Evolutionary conservation across 495 filamentous ascomycete species (phyloP), one percentile per base, ranked within the genome.

Genomic region (Pseudotulostoma volvatum): DNA sequence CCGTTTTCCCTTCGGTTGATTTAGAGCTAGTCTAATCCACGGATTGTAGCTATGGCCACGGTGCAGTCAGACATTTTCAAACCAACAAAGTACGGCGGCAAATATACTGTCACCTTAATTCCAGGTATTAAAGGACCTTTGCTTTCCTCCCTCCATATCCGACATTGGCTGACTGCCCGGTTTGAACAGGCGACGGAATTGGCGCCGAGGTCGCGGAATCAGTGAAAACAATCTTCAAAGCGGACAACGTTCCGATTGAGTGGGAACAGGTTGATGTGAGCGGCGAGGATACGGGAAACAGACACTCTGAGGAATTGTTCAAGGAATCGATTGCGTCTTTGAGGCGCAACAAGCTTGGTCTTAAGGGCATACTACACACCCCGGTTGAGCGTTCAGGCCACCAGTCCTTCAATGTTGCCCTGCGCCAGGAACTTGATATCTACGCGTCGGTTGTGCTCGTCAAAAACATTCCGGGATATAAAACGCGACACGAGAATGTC

Each of bases 231-330:
- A 81, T 97, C 58, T 97, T 95, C 77, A 97, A 95, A 74, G 86
- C 86, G 54, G 88, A 96, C 69, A 96, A 93, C 57, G 92, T 97
- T 33, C 90, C 90, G 46, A 79, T 97, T 41, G 84, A 92, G 57
- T 97, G 90, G 90, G 90, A 97, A 61, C 92, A 96, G 64, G 75
- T 97, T 44, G 88, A 96, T 54, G 86, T 94, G 15, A 88, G 83
- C 25, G 90, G 90, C 62, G 74, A 96, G 20, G 84, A 86, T 53
- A 77, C 78, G 19, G 82, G 87, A 40, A 70, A 77, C 55, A 84
- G 83, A 59, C 80, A 92, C 61, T 83, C 84, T 19, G 92, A 94
- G 64, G 83, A 88, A 53, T 77, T 93, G 39, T 95, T 96, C 73
- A 73, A 79, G 47, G 82, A 96, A 60, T 85, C 88, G 28, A 83